Conservation (phyloP, 805 yeast genomes). For the Kodamaea laetipori region DNA sequence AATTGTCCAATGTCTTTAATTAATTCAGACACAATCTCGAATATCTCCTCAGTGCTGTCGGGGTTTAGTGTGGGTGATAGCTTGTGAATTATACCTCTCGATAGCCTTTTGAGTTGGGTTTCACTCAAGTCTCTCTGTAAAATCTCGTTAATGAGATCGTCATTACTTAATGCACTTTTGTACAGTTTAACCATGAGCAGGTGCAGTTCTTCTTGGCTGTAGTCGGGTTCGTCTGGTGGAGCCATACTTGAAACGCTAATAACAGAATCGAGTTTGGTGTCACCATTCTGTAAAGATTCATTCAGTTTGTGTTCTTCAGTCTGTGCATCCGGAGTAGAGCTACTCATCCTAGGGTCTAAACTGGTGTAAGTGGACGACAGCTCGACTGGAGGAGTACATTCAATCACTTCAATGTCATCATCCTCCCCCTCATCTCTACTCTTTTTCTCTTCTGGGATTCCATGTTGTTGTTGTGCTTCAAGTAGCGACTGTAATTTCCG, state of each 20-base stretch:
- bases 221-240: not conserved
- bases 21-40: conserved; percentile 4
- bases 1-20: not conserved
- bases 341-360: not conserved
- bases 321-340: too few relatives aligned
- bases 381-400: not conserved
- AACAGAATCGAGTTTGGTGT: not conserved
- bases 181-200: conserved; percentile 12
- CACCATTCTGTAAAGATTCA: too few relatives aligned
- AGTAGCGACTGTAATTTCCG: conserved; percentile 18
- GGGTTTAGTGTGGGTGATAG: conserved; percentile 2
- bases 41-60: conserved; percentile 2
- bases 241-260: not conserved
- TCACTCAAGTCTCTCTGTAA: conserved; percentile 4
- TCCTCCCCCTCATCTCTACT: conserved; percentile 19
- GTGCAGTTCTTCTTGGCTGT: conserved; percentile 1
- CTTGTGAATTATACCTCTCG: not conserved
- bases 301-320: too few relatives aligned
- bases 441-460: conserved; percentile 17
- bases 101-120: conserved; percentile 1
- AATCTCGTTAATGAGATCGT: conserved; percentile 8
- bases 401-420: conserved; percentile 1
- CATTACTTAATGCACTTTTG: conserved; percentile 8
- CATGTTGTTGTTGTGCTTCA: conserved; percentile 4
- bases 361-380: not conserved